Percentiles rank a stretch among this genome's conserved stretches.
Evolutionary conservation across 441 rosid genomes (phyloP).

Genomic region (Adansonia madagascariensis): DNA sequence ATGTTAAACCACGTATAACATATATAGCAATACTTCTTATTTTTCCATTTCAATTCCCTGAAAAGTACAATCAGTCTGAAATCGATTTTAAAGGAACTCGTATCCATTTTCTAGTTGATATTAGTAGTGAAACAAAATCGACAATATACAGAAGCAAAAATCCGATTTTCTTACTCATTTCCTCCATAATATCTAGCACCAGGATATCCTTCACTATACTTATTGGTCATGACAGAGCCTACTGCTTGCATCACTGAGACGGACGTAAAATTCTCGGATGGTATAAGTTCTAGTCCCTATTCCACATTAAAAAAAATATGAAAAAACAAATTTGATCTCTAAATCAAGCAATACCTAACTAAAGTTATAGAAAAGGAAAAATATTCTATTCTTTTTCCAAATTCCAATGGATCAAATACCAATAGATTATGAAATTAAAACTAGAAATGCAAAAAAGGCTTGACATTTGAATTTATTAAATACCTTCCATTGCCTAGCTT

Average conservation of each 20-base stretch:
- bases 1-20: background rate
- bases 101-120: background rate
- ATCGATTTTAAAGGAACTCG: background rate
- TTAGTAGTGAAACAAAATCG: background rate
- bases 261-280: conserved; percentile 93
- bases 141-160: background rate
- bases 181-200: conserved; percentile 98
- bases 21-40: background rate
- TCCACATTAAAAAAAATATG: background rate
- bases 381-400: background rate
- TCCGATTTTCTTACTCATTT: conserved; percentile 68
- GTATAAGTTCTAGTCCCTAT: conserved; percentile 90
- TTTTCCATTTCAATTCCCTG: background rate
- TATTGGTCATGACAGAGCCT: conserved; percentile 94
- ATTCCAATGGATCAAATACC: background rate
- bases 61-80: background rate
- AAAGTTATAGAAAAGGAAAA: conserved; percentile 6
- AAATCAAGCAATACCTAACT: conserved; percentile 15
- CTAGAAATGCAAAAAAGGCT: background rate
- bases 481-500: conserved; percentile 98
- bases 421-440: background rate
- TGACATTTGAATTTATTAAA: conserved; percentile 5
- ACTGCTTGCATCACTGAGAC: conserved; percentile 94
- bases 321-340: conserved; percentile 9
- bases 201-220: conserved; percentile 95